These are phyloP conservation scores for Yarrowia sp. DNA, from an alignment of 805 yeast species.

Conservation along the genomic window DNA sequence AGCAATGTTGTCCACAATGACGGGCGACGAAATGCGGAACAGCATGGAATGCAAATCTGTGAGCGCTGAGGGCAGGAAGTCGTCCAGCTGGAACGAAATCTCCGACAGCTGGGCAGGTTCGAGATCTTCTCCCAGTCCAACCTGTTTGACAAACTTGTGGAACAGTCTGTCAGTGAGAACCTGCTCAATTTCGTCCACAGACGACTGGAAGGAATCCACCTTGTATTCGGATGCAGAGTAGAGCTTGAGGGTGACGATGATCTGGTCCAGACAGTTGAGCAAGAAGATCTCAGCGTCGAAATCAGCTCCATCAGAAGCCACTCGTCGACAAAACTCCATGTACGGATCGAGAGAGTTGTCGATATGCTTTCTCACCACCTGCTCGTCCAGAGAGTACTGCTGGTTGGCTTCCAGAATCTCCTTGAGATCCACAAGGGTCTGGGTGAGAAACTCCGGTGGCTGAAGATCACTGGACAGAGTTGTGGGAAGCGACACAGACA, in stretches of 20 bases:
- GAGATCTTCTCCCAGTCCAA: conserved; percentile 30
- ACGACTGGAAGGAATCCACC: conserved; percentile 46
- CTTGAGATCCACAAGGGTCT: conserved; percentile 66
- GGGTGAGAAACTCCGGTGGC: conserved; percentile 84
- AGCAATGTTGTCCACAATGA: conserved; percentile 48
- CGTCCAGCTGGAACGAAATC: conserved; percentile 47
- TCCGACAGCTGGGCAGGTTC: conserved; percentile 40
- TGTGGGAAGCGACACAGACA: conserved; percentile 47
- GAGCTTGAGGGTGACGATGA: conserved; percentile 47
- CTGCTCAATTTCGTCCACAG: conserved; percentile 46
- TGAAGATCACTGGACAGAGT: conserved; percentile 56
- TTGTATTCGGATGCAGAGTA: conserved; percentile 48
- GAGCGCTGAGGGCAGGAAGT: conserved; percentile 50
- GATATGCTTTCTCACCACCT: conserved; percentile 44
- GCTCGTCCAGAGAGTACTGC: conserved; percentile 36
- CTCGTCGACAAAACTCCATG: conserved; percentile 46
- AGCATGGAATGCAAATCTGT: conserved; percentile 47
- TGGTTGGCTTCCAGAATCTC: conserved; percentile 59
- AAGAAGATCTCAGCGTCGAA: conserved; percentile 46
- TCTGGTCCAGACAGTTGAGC: conserved; percentile 51
- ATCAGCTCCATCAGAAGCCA: conserved; percentile 45
- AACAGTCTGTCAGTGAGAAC: conserved; percentile 47
- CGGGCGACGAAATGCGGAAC: conserved; percentile 49
- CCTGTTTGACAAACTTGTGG: conserved; percentile 29
- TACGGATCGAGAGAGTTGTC: conserved; percentile 50